Evolutionary conservation across 768 basidiomycete species (phyloP), one percentile per base, ranked within the genome.

Genomic region (Neoboletus brunneissimus): DNA sequence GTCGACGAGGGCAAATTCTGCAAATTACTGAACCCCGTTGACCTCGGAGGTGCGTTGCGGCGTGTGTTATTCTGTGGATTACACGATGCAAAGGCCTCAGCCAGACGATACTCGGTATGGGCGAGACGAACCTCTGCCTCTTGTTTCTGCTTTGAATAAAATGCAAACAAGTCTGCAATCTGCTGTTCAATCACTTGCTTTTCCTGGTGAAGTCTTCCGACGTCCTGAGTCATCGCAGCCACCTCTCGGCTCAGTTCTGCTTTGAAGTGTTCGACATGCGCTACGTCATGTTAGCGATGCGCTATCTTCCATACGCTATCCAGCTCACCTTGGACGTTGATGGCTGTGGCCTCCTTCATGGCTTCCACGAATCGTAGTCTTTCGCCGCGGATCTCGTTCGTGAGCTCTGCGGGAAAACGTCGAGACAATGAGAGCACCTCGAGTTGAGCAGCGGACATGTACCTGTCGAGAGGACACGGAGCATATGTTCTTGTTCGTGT

Each of bases 311-410:
- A 42, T 42, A 4, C 4, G 8, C 46, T 35, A 46, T 34, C 10
- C 31, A 16, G 56, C 75, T 67, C 71, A 88, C 90, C 75, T 69
- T 90, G 86, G 3, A 95, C 85, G 60, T 94, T 94, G 63, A 95
- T 89, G 2, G 84, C 83, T 0, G 93, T 95, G 1, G 91, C 93
- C 62, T 93, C 89, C 67, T 90, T 90, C 92, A 94, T 95, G n/a
- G 93, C 91, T 64, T 95, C 93, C 6, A 94, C 89, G 63, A 95
- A 94, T 7, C 89, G 79, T 52, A 94, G 72, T 46, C 91, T 74
- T 72, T 94, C 92, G 1, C 93, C 91, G 51, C 87, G 85, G 51
- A 95, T 94, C 62, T 94, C 93, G 54, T 82, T 80, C 4, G 87
- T 86, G 22, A 95, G 79, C 67, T 91, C 92, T 91, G 62, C 18